Percentiles rank a stretch among this genome's conserved stretches.
These are phyloP conservation scores for Lasiodiplodia gonubiensis DNA, from an alignment of 2,329 filamentous ascomycete genomes.

Conservation along the genomic window DNA sequence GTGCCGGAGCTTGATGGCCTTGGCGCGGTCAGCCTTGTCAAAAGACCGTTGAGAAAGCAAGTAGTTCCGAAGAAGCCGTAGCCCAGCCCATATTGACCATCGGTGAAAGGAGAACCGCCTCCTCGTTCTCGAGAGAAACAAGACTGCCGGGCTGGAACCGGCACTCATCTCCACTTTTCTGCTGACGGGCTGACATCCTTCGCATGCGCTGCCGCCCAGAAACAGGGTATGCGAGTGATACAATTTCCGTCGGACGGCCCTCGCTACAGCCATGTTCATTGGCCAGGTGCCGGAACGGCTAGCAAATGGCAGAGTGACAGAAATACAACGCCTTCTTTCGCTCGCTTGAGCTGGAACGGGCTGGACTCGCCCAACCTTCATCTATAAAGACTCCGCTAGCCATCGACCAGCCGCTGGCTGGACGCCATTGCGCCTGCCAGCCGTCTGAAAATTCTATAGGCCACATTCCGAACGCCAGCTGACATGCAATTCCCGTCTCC, in stretches of 20 bases:
- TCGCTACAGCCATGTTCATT: background rate
- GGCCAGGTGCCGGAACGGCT: background rate
- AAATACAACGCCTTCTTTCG: background rate
- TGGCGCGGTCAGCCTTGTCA: background rate
- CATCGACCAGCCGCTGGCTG: background rate
- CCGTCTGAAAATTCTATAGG: constrained; percentile 13
- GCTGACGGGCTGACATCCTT: constrained; percentile 20
- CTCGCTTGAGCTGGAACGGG: background rate
- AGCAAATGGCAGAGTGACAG: background rate
- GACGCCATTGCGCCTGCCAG: background rate
- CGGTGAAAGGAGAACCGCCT: background rate
- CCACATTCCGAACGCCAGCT: constrained; percentile 13
- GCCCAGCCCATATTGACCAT: background rate
- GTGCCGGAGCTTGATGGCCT: constrained; percentile 1
- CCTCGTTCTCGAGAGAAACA: background rate
- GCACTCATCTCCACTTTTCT: constrained; percentile 1
- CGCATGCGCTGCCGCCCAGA: constrained; percentile 12
- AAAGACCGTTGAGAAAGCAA: background rate
- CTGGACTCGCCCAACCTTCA: background rate
- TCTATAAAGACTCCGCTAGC: constrained; percentile 12
- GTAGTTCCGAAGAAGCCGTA: background rate
- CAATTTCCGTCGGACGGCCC: background rate
- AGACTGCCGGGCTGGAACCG: background rate
- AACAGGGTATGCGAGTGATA: background rate
- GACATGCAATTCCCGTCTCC: constrained; percentile 21